Evolutionary conservation across 805 yeast species (phyloP).

Genomic region (Kodamaea lidongshanica): DNA sequence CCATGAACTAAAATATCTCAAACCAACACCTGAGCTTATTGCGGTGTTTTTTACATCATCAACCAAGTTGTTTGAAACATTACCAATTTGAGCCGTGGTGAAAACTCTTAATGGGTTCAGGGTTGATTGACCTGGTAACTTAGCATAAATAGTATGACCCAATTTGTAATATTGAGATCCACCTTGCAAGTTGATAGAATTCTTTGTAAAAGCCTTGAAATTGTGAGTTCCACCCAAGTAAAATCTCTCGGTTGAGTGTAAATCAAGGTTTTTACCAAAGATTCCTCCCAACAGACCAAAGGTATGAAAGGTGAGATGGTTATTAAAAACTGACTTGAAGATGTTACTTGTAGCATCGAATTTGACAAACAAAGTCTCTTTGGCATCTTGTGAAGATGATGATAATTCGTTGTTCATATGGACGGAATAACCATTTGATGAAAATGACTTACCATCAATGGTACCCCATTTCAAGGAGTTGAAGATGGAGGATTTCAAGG

Average conservation of each 20-base stretch:
- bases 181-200: constrained; percentile 69
- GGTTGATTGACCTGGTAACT: constrained; percentile 44
- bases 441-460: constrained; percentile 26
- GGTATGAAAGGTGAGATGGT: constrained; percentile 44
- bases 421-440: constrained; percentile 49
- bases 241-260: constrained; percentile 74
- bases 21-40: constrained; percentile 30
- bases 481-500: constrained; percentile 30
- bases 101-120: constrained; percentile 45
- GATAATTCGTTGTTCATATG: constrained; percentile 53
- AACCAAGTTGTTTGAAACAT: constrained; percentile 31
- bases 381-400: constrained; percentile 17
- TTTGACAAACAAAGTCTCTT: constrained; percentile 28
- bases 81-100: constrained; percentile 61
- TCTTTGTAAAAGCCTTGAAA: constrained; percentile 61
- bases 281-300: constrained; percentile 53
- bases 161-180: constrained; percentile 57
- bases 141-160: constrained; percentile 54
- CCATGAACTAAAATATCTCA: constrained; percentile 34
- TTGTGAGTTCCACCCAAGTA: constrained; percentile 76
- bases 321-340: constrained; percentile 39
- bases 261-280: constrained; percentile 11
- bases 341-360: constrained; percentile 22
- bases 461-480: constrained; percentile 20
- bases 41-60: constrained; percentile 17